Evolutionary conservation across 495 filamentous ascomycete species (phyloP), one percentile per base, ranked within the genome.

Genomic region (Delitschia confertaspora): DNA sequence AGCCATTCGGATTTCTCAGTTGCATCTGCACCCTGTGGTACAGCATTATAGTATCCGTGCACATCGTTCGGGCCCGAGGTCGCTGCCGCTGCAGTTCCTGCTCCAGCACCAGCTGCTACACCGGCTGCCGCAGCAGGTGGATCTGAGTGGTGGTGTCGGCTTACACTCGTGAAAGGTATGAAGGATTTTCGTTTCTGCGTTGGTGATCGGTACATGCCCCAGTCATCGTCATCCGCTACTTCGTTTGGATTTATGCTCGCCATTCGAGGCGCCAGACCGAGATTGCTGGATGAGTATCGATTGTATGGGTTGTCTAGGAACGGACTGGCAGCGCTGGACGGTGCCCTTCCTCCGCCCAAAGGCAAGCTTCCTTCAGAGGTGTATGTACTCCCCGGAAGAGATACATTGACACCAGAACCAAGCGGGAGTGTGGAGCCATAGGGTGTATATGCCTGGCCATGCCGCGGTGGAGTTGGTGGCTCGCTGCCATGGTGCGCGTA

Each of bases 211-310:
- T 42, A 60, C 34, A 87, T 71, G 3, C 80, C 85, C 49, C 49
- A 53, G 49, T 94, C 87, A 6, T 81, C 85, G 54, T 93, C 86
- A 55, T 95, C 87, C 2, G 72, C 78, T 40, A 93, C 88, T 2
- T 80, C 79, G 47, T 82, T 75, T 0, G 86, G 85, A 56, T 93
- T 80, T 37, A 93, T 78, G 13, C 67, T 65, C 11, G 71, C 66
- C 5, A 62, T 71, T 65, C 45, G 46, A 61, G 43, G 53, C 60
- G 42, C 64, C 69, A 60, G 41, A 19, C 47, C 18, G 11, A 76
- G 74, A 57, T 67, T 69, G 21, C 73, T 76, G 3, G 70, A 68
- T 1, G 80, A 80, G 41, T 76, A 71, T 41, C 70, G 68, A 42
- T 77, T 71, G 50, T 83, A 79, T 0, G 74, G 74, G 13, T 69